Evolutionary conservation across 2,329 filamentous ascomycete species (phyloP), one percentile per base, ranked within the genome.

Genomic region (Ophiostoma sp.): DNA sequence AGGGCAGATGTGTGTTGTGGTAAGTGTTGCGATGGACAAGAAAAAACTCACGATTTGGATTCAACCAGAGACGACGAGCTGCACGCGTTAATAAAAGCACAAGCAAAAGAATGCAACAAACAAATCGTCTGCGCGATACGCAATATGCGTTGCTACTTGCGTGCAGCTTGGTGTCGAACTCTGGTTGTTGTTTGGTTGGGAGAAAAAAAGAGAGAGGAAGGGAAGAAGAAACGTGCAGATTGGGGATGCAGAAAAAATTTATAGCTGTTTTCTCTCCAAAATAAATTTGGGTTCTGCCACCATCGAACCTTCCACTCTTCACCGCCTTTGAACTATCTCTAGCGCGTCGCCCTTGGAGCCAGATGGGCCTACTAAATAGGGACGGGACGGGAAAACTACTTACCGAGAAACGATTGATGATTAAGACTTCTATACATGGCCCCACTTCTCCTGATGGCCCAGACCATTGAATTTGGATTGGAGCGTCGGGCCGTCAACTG

Each of bases 161-260:
- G 36, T 36, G 66, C 28, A 50, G 25, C 22, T 15, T 12, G 15
- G 6, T 17, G 69, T 48, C 52, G 19, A 70, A 22, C 69, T 59
- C 50, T 61, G 33, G 50, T 25, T 25, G 39, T 45, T 25, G 63
- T 22, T 28, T 3, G 22, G 22, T 28, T 45, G 33, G 17, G 45
- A 52, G 6, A n/a, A 73, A 25, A 31, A 15, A 61, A 61, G 36
- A 42, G 5, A 11, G 36, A 42, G 42, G 36, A 66, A 15, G n/a
- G 39, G 69, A 48, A 68, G 59, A 31, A 9, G 39, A 69, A n/a
- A n/a, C 25, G 19, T n/a, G 64, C 42, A 50, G 42, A 52, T 33
- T 11, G 11, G 19, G 52, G 19, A 45, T 48, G 68, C 48, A 25
- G 55, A 72, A 70, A 74, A 74, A 70, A 70, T 74, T 74, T 74